Percentiles rank a stretch among this genome's conserved stretches.
phyloP scores from a whole-genome alignment of 2,329 filamentous ascomycete genomes.

The Dothideomycetes sp. region DNA sequence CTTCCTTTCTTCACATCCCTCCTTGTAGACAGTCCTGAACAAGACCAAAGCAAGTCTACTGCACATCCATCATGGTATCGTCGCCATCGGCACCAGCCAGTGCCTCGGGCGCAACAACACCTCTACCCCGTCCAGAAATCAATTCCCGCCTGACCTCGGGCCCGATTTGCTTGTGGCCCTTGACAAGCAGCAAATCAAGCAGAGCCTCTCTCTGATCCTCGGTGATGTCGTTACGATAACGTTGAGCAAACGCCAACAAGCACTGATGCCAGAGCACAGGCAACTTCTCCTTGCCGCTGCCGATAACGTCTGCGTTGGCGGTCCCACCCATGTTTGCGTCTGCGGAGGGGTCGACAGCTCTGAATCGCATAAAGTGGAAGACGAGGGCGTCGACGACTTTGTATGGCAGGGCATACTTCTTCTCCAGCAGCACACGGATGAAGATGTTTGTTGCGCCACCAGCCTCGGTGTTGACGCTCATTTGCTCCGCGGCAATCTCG shows the following conservation, averaged over 20 bases:
- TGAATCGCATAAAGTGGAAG: conserved; percentile 91
- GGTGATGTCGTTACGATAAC: conserved; percentile 92
- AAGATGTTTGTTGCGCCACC: conserved; percentile 92
- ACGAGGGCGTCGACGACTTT: conserved; percentile 91
- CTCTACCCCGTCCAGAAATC: conserved; percentile 75
- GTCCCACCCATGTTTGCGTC: conserved; percentile 48
- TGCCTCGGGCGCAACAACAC: conserved; percentile 53
- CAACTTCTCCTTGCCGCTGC: conserved; percentile 40
- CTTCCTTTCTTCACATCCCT: background rate
- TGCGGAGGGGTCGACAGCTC: conserved; percentile 52
- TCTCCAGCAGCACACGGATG: conserved; percentile 84
- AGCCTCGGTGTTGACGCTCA: conserved; percentile 69
- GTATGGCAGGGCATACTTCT: conserved; percentile 92
- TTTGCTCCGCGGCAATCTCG: conserved; percentile 87
- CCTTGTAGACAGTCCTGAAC: background rate
- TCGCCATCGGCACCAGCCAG: conserved; percentile 52
- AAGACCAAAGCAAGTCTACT: conserved; percentile 11
- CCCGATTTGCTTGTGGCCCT: conserved; percentile 79
- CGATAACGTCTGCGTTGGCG: conserved; percentile 17
- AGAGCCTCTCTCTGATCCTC: conserved; percentile 89
- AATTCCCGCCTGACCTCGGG: conserved; percentile 85
- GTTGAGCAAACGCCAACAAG: conserved; percentile 80
- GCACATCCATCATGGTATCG: conserved; percentile 69
- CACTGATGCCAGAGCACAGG: conserved; percentile 97
- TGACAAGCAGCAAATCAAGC: conserved; percentile 71